A percentile compares a stretch with the other conserved stretches of the same genome.
Conservation (phyloP, 164 flowering plant species). For the Vitis vinifera region ASM3070453v1 NC_081805.1:7834501-7835000, state of each 20-base stretch:
- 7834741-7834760: background rate
- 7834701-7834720: background rate
- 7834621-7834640: slow-evolving; percentile 39
- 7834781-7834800: background rate
- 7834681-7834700: background rate
- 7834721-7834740: background rate
- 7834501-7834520: slow-evolving; percentile 18
- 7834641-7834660: slow-evolving; percentile 85
- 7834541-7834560: slow-evolving; percentile 52
- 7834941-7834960: slow-evolving; percentile 68
- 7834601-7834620: slow-evolving; percentile 60
- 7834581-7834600: slow-evolving; percentile 69
- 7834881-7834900: slow-evolving; percentile 70
- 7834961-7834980: slow-evolving; percentile 72
- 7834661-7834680: slow-evolving; percentile 85
- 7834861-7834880: slow-evolving; percentile 78
- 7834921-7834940: slow-evolving; percentile 78
- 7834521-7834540: slow-evolving; percentile 28
- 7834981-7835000: slow-evolving; percentile 79
- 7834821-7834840: background rate
- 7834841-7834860: slow-evolving; percentile 82
- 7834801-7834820: background rate
- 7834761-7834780: background rate
- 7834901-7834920: slow-evolving; percentile 74
- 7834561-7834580: slow-evolving; percentile 59